phyloP scores from a whole-genome alignment of 108 stramenopile genomes.

The Schizochytrium sp. region DNA sequence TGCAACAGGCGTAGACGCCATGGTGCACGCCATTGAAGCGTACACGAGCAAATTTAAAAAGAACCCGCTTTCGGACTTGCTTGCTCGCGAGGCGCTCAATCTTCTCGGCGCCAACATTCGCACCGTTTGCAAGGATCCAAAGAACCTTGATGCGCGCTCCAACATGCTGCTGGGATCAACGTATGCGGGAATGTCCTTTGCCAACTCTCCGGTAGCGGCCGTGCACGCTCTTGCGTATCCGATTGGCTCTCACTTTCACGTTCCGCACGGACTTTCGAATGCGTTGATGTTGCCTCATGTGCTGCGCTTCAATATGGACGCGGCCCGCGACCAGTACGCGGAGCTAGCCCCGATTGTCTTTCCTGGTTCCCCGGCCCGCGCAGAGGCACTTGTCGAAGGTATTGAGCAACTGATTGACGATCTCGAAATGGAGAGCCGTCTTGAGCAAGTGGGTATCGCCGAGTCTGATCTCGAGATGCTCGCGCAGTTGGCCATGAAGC shows the following conservation, averaged over 20 bases:
- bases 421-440: background rate
- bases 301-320: background rate
- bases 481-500: constrained; percentile 19
- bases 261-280: constrained; percentile 23
- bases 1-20: constrained; percentile 23
- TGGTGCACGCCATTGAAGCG: constrained; percentile 29
- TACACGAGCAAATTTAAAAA: constrained; percentile 18
- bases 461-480: constrained; percentile 16
- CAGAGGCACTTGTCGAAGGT: background rate
- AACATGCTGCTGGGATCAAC: constrained; percentile 11
- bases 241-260: constrained; percentile 11
- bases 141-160: background rate
- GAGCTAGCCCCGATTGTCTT: constrained; percentile 2
- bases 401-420: constrained; percentile 11
- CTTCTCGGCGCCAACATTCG: constrained; percentile 21
- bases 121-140: background rate
- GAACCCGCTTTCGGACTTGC: constrained; percentile 23
- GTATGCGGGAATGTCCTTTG: constrained; percentile 25
- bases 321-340: background rate
- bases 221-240: constrained; percentile 28
- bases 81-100: constrained; percentile 17
- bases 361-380: background rate
- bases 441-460: background rate
- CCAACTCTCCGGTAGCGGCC: constrained; percentile 20
- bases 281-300: constrained; percentile 25